These are phyloP conservation scores for Penicillium sp. DNA, from an alignment of 2,329 filamentous ascomycete genomes.

Conservation along the genomic window DNA sequence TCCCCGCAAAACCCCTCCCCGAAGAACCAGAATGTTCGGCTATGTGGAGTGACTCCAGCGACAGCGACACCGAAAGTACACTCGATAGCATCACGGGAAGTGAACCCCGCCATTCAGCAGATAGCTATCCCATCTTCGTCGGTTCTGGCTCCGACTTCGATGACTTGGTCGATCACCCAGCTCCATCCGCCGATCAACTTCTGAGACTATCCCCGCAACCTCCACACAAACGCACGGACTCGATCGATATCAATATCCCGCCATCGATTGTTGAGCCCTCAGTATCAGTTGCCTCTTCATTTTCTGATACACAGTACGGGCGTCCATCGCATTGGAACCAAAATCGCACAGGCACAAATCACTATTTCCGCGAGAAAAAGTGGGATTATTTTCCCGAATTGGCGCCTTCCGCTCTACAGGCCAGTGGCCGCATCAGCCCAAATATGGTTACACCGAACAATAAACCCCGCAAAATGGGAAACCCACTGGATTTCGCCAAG, in stretches of 20 bases:
- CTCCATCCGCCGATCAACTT: slow-evolving; percentile 17
- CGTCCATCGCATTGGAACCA: slow-evolving; percentile 24
- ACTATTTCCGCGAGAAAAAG: slow-evolving; percentile 44
- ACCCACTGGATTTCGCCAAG: slow-evolving; percentile 24
- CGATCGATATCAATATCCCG: slow-evolving; percentile 14
- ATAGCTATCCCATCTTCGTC: slow-evolving; percentile 37
- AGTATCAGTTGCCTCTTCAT: background rate
- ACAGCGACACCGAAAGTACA: slow-evolving; percentile 21
- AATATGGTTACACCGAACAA: slow-evolving; percentile 7
- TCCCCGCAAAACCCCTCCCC: slow-evolving; percentile 31
- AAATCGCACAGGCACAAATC: slow-evolving; percentile 29
- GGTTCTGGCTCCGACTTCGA: slow-evolving; percentile 30
- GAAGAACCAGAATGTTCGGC: slow-evolving; percentile 22
- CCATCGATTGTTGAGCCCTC: background rate
- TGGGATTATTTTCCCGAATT: slow-evolving; percentile 45
- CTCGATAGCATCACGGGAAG: slow-evolving; percentile 26
- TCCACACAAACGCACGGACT: slow-evolving; percentile 17
- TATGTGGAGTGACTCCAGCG: slow-evolving; percentile 32
- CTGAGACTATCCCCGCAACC: slow-evolving; percentile 12
- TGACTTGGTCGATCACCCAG: slow-evolving; percentile 28
- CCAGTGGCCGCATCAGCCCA: slow-evolving; percentile 13
- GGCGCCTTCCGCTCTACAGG: slow-evolving; percentile 29
- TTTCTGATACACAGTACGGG: slow-evolving; percentile 27
- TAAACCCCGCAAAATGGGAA: slow-evolving; percentile 26
- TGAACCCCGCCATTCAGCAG: slow-evolving; percentile 26